These are phyloP conservation scores for Phytophthora sojae DNA, from an alignment of 352 stramenopile genomes.

Conservation along the genomic window DNA sequence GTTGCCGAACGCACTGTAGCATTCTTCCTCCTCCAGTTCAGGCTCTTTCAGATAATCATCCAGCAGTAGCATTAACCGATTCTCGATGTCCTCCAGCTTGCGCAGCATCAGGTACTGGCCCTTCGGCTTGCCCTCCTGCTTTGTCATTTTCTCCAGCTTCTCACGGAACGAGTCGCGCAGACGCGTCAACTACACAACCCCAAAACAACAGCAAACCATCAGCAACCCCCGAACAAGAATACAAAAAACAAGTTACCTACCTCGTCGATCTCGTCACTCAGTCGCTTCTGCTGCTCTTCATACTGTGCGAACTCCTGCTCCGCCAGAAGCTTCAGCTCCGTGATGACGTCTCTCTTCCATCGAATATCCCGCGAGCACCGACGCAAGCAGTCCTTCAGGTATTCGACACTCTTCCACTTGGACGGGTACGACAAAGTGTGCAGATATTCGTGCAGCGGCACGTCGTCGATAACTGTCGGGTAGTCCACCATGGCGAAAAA, in stretches of 20 bases:
- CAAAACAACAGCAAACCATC: not conserved
- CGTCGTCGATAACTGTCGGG: slow-evolving; percentile 63
- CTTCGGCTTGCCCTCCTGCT: slow-evolving; percentile 29
- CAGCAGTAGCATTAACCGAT: slow-evolving; percentile 61
- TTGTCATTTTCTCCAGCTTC: slow-evolving; percentile 52
- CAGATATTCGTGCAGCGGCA: slow-evolving; percentile 73
- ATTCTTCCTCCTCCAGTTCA: slow-evolving; percentile 59
- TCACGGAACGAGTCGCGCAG: slow-evolving; percentile 76
- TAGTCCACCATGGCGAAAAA: slow-evolving; percentile 82
- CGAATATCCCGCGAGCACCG: slow-evolving; percentile 79
- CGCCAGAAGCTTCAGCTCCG: slow-evolving; percentile 76
- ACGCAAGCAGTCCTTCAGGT: slow-evolving; percentile 80
- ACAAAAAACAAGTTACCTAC: slow-evolving; percentile 22
- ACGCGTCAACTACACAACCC: slow-evolving; percentile 47
- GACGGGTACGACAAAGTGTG: slow-evolving; percentile 61
- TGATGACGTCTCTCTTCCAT: slow-evolving; percentile 80
- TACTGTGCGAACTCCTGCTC: slow-evolving; percentile 65
- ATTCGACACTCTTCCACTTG: slow-evolving; percentile 84
- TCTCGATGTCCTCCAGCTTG: slow-evolving; percentile 87
- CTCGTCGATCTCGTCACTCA: slow-evolving; percentile 85
- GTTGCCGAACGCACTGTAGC: slow-evolving; percentile 51
- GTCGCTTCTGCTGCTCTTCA: slow-evolving; percentile 48
- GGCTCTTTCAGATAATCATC: slow-evolving; percentile 69
- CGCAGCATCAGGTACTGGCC: slow-evolving; percentile 66
- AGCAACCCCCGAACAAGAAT: not conserved